Evolutionary conservation across 768 basidiomycete species (phyloP).

Genomic region (Panellus pusillus): DNA sequence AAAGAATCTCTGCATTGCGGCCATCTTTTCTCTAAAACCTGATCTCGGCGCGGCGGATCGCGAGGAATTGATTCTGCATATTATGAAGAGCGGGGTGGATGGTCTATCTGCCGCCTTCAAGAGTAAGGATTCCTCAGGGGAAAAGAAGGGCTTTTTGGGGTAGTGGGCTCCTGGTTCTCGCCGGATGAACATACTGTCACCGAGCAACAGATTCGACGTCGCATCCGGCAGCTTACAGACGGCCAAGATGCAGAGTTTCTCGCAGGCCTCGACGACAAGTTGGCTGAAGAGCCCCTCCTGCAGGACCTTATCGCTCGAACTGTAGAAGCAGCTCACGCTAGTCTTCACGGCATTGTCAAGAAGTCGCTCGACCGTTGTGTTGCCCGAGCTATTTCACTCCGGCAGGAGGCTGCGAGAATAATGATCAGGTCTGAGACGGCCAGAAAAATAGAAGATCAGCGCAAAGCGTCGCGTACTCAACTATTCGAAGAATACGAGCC

Average conservation of each 20-base stretch:
- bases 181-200: neutral
- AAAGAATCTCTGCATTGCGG: conserved; percentile 11
- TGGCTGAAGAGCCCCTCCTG: conserved; percentile 16
- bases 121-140: conserved; percentile 1
- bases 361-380: neutral
- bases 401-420: conserved; percentile 5
- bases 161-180: neutral
- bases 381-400: neutral
- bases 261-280: conserved; percentile 10
- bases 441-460: conserved; percentile 5
- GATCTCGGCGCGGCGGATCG: conserved; percentile 16
- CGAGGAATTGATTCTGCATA: conserved; percentile 15
- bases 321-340: conserved; percentile 4
- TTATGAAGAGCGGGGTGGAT: conserved; percentile 5
- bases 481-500: conserved; percentile 15
- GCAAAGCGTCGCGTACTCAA: conserved; percentile 2
- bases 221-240: neutral
- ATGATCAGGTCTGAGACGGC: conserved; percentile 6
- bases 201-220: conserved; percentile 4
- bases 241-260: conserved; percentile 14
- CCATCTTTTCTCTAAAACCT: conserved; percentile 6
- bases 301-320: conserved; percentile 4
- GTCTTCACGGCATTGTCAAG: conserved; percentile 1
- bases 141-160: neutral
- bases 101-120: neutral